Conservation (phyloP, 805 yeast genomes). For the Tetrapisispora phaffii region DNA sequence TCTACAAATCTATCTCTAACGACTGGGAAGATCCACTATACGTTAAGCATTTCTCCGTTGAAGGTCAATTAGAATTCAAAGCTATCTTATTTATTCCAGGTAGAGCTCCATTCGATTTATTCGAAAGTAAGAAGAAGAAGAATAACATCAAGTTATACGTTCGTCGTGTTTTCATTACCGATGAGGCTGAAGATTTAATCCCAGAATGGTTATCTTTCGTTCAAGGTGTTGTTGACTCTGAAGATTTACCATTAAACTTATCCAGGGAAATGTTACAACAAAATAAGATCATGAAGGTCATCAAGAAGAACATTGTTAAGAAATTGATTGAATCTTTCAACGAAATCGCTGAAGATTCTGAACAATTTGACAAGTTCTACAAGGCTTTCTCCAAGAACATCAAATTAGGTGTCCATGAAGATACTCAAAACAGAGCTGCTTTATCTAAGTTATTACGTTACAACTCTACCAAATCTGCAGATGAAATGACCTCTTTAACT, state of each 20-base stretch:
- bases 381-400: slow-evolving; percentile 95
- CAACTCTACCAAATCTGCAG: slow-evolving; percentile 91
- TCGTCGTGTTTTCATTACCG: slow-evolving; percentile 98
- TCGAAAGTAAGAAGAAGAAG: slow-evolving; percentile 98
- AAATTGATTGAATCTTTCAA: slow-evolving; percentile 96
- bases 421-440: slow-evolving; percentile 91
- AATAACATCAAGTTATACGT: slow-evolving; percentile 97
- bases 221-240: slow-evolving; percentile 99
- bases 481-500: slow-evolving; percentile 86
- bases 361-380: slow-evolving; percentile 98
- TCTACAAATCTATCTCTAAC: slow-evolving; percentile 97
- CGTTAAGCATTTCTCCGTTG: slow-evolving; percentile 98
- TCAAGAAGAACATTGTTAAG: slow-evolving; percentile 98
- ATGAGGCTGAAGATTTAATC: slow-evolving; percentile 97
- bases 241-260: slow-evolving; percentile 98
- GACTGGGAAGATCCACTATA: slow-evolving; percentile 99
- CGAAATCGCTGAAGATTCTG: slow-evolving; percentile 98
- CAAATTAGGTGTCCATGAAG: slow-evolving; percentile 98
- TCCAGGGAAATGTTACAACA: slow-evolving; percentile 99
- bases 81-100: slow-evolving; percentile 96
- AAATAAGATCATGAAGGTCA: slow-evolving; percentile 98
- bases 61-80: slow-evolving; percentile 99
- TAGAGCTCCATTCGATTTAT: slow-evolving; percentile 98
- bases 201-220: slow-evolving; percentile 98
- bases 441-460: slow-evolving; percentile 93